Conservation (phyloP, 345 rosid genomes). For the Dimocarpus longan region DNA sequence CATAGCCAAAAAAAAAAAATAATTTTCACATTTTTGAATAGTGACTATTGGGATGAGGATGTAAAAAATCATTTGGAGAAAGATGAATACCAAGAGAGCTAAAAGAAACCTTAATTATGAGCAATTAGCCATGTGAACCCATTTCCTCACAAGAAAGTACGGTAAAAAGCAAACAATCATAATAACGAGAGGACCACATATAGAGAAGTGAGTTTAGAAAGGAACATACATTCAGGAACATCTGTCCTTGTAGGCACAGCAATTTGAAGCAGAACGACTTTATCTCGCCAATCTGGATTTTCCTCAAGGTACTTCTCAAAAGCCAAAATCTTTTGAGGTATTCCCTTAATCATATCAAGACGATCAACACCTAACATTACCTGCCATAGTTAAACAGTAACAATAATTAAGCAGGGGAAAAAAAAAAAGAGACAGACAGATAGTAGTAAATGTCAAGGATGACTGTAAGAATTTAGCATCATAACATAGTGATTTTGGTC, state of each 20-base stretch:
- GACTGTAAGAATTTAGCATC: not conserved
- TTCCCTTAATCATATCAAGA: constrained; percentile 70
- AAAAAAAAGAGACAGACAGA: constrained; percentile 1
- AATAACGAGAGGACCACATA: not conserved
- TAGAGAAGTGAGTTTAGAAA: not conserved
- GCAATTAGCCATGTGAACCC: not conserved
- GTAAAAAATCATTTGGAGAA: not conserved
- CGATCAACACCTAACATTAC: constrained; percentile 71
- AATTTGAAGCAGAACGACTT: constrained; percentile 65
- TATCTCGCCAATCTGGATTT: constrained; percentile 62
- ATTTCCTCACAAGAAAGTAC: not conserved
- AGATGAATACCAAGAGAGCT: not conserved
- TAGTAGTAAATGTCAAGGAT: not conserved
- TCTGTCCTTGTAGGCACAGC: constrained; percentile 68
- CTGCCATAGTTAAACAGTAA: constrained; percentile 35
- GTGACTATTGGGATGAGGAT: not conserved
- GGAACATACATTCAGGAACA: constrained; percentile 53
- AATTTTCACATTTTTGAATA: not conserved
- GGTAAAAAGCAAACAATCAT: not conserved
- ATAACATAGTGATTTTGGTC: not conserved
- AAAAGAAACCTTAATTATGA: not conserved
- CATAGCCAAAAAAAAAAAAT: not conserved
- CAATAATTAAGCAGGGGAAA: constrained; percentile 17
- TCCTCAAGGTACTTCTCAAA: constrained; percentile 65
- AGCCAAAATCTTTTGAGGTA: constrained; percentile 67